phyloP scores from a whole-genome alignment of 768 basidiomycete genomes.

The Amyloporia xantha region DNA sequence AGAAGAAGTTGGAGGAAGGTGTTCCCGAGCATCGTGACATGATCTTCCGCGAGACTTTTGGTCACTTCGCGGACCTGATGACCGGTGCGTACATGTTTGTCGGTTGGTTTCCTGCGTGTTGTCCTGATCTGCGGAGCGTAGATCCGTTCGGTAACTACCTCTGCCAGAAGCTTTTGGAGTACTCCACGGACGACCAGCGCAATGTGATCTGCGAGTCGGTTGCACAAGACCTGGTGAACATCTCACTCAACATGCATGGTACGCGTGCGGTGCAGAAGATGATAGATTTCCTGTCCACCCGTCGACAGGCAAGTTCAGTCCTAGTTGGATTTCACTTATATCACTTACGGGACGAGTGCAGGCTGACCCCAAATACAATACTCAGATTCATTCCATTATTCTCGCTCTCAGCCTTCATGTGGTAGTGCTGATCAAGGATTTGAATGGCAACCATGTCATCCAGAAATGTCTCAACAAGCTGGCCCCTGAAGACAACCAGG shows the following conservation, averaged over 20 bases:
- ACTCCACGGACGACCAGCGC: slow-evolving; percentile 94
- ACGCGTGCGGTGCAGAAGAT: slow-evolving; percentile 99
- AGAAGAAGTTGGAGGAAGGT: slow-evolving; percentile 98
- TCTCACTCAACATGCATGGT: slow-evolving; percentile 99
- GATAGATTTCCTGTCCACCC: slow-evolving; percentile 97
- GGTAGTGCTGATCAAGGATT: slow-evolving; percentile 97
- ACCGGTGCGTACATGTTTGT: slow-evolving; percentile 51
- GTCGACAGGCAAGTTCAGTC: slow-evolving; percentile 71
- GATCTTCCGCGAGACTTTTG: slow-evolving; percentile 98
- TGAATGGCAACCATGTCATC: slow-evolving; percentile 96
- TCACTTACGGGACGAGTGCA: slow-evolving; percentile 50
- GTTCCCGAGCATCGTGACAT: slow-evolving; percentile 95
- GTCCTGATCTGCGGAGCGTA: slow-evolving; percentile 21
- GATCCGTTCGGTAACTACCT: slow-evolving; percentile 99
- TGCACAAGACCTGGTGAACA: slow-evolving; percentile 93
- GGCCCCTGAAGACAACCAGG: slow-evolving; percentile 98
- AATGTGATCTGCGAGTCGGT: slow-evolving; percentile 97
- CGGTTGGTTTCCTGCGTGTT: background rate
- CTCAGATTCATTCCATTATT: slow-evolving; percentile 95
- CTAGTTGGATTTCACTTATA: slow-evolving; percentile 29
- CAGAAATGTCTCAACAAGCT: slow-evolving; percentile 99
- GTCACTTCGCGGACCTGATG: slow-evolving; percentile 98
- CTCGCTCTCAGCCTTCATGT: slow-evolving; percentile 95
- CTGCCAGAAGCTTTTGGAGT: slow-evolving; percentile 96
- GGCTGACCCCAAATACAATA: slow-evolving; percentile 78